Evolutionary conservation across 2,329 filamentous ascomycete genomes (phyloP).

Genomic region (Nigrospora oryzae): DNA sequence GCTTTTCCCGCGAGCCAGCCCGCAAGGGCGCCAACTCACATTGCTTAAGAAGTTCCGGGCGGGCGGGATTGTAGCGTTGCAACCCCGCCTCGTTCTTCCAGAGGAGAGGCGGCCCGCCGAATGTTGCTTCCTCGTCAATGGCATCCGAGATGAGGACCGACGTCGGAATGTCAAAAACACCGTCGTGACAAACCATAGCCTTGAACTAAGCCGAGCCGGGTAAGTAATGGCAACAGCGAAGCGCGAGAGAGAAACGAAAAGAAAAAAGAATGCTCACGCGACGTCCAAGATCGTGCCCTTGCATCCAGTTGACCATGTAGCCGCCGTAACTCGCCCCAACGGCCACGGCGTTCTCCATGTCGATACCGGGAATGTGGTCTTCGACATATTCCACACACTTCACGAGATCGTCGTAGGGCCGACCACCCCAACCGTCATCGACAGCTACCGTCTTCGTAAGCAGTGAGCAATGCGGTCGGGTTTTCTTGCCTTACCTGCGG

Average conservation of each 20-base stretch:
- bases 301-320: constrained; percentile 53
- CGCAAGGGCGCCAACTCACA: constrained; percentile 26
- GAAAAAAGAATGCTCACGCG: constrained; percentile 17
- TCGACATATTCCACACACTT: constrained; percentile 44
- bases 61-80: constrained; percentile 41
- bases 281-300: constrained; percentile 42
- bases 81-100: constrained; percentile 37
- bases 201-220: constrained; percentile 31
- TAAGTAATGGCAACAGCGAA: not conserved
- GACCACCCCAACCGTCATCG: constrained; percentile 41
- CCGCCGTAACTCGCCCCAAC: constrained; percentile 48
- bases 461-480: not conserved
- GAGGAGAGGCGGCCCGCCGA: constrained; percentile 32
- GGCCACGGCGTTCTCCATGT: constrained; percentile 41
- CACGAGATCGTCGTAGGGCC: constrained; percentile 46
- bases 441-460: constrained; percentile 32
- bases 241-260: constrained; percentile 7
- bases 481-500: not conserved
- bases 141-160: constrained; percentile 17
- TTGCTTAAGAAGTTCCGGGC: constrained; percentile 36
- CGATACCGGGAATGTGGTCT: constrained; percentile 38
- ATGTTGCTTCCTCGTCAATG: constrained; percentile 18
- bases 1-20: too few relatives aligned
- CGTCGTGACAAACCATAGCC: constrained; percentile 45
- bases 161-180: constrained; percentile 25